Conservation (phyloP, 257 asterid genomes). For the Ballota nigra region DNA sequence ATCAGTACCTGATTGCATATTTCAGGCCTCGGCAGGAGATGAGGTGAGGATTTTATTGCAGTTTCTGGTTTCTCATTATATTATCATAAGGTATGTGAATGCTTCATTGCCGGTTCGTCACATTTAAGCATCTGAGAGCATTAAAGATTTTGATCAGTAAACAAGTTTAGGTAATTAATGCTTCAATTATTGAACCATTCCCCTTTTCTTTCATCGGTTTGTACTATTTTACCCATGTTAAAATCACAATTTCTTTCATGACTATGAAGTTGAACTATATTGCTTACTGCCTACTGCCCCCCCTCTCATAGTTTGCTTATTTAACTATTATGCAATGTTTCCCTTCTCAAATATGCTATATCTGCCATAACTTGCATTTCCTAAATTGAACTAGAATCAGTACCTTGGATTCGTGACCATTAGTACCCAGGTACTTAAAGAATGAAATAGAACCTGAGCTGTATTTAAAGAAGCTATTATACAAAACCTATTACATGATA, state of each 20-base stretch:
- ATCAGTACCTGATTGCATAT: constrained; percentile 80
- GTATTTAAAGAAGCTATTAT: constrained; percentile 1
- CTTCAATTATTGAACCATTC: not conserved
- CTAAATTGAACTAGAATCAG: not conserved
- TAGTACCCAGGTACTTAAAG: not conserved
- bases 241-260: not conserved
- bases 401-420: not conserved
- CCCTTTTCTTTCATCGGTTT: not conserved
- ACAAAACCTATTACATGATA: constrained; percentile 5
- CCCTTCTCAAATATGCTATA: not conserved
- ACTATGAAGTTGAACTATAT: no score
- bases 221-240: not conserved
- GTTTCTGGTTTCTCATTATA: constrained; percentile 9
- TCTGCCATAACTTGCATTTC: constrained; percentile 6
- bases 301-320: no score
- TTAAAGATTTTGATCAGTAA: not conserved
- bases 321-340: no score
- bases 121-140: not conserved
- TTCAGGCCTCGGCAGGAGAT: constrained; percentile 92
- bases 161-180: not conserved
- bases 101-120: not conserved
- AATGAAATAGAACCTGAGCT: not conserved
- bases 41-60: constrained; percentile 53
- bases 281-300: not conserved
- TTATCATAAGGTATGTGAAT: not conserved